Base-by-base conservation (phyloP, 108 stramenopile genomes). In the Fragilaria radians region DNA sequence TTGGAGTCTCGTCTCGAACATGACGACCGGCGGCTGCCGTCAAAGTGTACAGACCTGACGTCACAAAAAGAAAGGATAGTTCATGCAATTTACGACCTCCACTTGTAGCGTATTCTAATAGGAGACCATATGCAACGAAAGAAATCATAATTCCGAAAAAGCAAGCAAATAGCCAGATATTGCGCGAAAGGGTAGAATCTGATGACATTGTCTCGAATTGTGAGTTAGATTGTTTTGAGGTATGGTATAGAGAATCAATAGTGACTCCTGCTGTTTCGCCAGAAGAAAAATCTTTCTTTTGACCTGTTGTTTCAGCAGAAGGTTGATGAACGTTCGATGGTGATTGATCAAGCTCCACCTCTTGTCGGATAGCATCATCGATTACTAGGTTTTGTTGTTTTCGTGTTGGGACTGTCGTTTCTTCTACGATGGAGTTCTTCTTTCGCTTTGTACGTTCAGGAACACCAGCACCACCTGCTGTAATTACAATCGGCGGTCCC, bases 71-170 rank as follows among this genome's bases (percentile, higher is more conserved):
- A 63, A 98, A 93, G 54, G 74, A 77, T 11, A 98, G 61, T 78
- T 98, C 97, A 61, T 97, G 97, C 18, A 98, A 69, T 57, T 91
- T 81, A 22, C 93, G 74, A 1, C 93, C 95, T 32, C 91, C 96
- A 54, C 68, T 71, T 9, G 97, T 98, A 4, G 96, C 89, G 73
- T 95, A 96, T 64, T 98, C 97, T 61, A 98, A 59, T 29, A 96
- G 65, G 27, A 98, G 72, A 18, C 97, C 97, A 65, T 98, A 94
- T 29, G 73, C 60, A 11, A 93, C 89, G 72, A 96, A 93, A 46
- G 83, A 83, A 0, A 78, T 67, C 88, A 96, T 91, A 60, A 94
- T 96, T 19, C 95, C 95, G 30, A 92, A 55, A 64, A 94, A 93
- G 57, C 92, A 96, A n/a, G 88, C 42, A 48, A 81, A 68, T 14